phyloP scores from a whole-genome alignment of 352 stramenopile species.

The Globisporangium emineosum region DNA sequence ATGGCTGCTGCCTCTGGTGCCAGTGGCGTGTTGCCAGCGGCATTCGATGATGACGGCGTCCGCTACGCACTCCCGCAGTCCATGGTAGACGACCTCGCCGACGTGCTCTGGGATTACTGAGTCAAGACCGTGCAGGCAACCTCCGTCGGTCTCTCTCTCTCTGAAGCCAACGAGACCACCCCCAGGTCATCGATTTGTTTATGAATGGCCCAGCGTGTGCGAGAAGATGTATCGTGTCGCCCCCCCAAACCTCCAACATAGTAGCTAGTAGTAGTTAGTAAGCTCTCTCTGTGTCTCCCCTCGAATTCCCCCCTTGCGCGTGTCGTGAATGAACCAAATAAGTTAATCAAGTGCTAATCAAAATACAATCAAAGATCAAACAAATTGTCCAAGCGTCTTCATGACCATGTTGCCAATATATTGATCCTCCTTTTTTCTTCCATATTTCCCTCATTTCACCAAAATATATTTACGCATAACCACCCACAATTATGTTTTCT shows the following conservation, averaged over 20 bases:
- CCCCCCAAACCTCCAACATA: not conserved
- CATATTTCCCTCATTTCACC: too few relatives aligned
- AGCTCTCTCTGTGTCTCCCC: not conserved
- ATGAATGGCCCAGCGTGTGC: constrained; percentile 8
- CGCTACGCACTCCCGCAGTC: constrained; percentile 13
- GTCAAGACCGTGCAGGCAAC: not conserved
- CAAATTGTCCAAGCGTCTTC: not conserved
- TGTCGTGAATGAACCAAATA: constrained; percentile 5
- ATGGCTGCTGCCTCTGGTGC: not conserved
- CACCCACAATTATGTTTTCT: not conserved
- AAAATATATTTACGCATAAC: not conserved
- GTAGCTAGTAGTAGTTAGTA: constrained; percentile 3
- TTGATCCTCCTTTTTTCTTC: not conserved
- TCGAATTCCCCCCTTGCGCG: not conserved
- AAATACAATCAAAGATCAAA: not conserved
- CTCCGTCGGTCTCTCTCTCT: not conserved
- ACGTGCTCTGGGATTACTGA: constrained; percentile 17
- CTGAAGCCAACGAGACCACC: not conserved
- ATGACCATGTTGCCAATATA: not conserved
- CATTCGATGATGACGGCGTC: constrained; percentile 5
- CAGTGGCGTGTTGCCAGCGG: not conserved
- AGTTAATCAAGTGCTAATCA: constrained; percentile 5
- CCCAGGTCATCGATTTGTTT: not conserved
- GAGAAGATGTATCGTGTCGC: not conserved
- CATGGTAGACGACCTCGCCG: constrained; percentile 17